Percentiles rank a stretch among this genome's conserved stretches.
phyloP scores from a whole-genome alignment of 768 basidiomycete genomes.

The Cystobasidiopsis lactophilus region DNA sequence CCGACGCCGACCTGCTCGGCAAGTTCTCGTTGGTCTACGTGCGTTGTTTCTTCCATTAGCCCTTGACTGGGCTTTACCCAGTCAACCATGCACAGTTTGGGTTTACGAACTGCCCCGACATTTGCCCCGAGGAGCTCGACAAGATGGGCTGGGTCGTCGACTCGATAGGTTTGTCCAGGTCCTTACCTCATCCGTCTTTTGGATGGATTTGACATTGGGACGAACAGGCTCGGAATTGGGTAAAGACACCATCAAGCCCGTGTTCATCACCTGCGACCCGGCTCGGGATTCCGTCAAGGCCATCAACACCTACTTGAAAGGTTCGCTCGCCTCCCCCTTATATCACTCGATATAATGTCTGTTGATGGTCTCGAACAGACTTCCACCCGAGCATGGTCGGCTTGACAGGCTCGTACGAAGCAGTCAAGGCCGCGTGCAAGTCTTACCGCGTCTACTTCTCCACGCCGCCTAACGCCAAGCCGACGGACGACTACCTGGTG shows the following conservation, averaged over 20 bases:
- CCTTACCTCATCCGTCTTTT: background rate
- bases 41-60: background rate
- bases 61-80: background rate
- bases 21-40: slow-evolving; percentile 48
- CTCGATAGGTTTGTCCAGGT: slow-evolving; percentile 37
- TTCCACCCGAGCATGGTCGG: slow-evolving; percentile 83
- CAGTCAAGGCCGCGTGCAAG: slow-evolving; percentile 72
- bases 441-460: slow-evolving; percentile 94
- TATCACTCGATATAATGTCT: background rate
- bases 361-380: slow-evolving; percentile 32
- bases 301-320: slow-evolving; percentile 29
- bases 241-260: slow-evolving; percentile 45
- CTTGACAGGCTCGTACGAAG: slow-evolving; percentile 62
- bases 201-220: background rate
- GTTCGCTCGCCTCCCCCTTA: slow-evolving; percentile 10
- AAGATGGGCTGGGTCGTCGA: slow-evolving; percentile 66
- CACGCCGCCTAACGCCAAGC: slow-evolving; percentile 56
- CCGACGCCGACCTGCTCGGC: slow-evolving; percentile 60
- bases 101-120: slow-evolving; percentile 99
- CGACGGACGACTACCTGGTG: slow-evolving; percentile 75
- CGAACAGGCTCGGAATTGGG: slow-evolving; percentile 46
- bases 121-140: slow-evolving; percentile 93
- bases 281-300: slow-evolving; percentile 50
- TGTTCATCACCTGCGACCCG: slow-evolving; percentile 94
- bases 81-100: slow-evolving; percentile 41